These are phyloP conservation scores for Echeveria elegans DNA, from an alignment of 164 flowering plant genomes.

Conservation along the genomic window DNA sequence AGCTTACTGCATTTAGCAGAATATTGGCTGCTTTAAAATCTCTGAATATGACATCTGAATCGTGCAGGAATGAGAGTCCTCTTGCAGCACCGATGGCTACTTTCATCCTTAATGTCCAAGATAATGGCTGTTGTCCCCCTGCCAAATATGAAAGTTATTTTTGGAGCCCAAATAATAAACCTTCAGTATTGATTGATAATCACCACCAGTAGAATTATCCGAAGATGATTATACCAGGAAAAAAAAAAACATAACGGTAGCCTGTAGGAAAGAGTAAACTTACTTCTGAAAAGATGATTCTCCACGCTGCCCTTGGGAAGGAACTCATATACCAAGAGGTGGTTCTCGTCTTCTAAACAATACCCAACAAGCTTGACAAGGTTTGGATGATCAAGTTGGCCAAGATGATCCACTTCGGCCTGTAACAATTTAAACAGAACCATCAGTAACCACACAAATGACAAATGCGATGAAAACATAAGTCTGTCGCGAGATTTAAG, in stretches of 20 bases:
- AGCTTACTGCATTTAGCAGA: slow-evolving; percentile 68
- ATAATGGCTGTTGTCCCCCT: slow-evolving; percentile 75
- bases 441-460: neutral
- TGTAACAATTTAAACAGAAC: slow-evolving; percentile 17
- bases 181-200: neutral
- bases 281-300: neutral
- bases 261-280: neutral
- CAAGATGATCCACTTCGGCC: slow-evolving; percentile 82
- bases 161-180: neutral
- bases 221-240: neutral
- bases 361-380: slow-evolving; percentile 22
- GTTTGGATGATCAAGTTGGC: slow-evolving; percentile 83
- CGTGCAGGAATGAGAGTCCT: slow-evolving; percentile 78
- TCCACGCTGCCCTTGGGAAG: slow-evolving; percentile 39
- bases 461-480: neutral
- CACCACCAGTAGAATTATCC: too few relatives aligned
- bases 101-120: slow-evolving; percentile 78
- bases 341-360: slow-evolving; percentile 75
- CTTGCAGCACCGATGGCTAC: slow-evolving; percentile 82
- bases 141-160: slow-evolving; percentile 12
- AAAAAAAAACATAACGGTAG: too few relatives aligned
- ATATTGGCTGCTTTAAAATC: slow-evolving; percentile 84
- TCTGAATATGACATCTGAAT: slow-evolving; percentile 71
- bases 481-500: neutral
- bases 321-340: slow-evolving; percentile 86